Base-by-base conservation (phyloP, 2,329 filamentous ascomycete genomes). In the Ramichloridium luteum region DNA sequence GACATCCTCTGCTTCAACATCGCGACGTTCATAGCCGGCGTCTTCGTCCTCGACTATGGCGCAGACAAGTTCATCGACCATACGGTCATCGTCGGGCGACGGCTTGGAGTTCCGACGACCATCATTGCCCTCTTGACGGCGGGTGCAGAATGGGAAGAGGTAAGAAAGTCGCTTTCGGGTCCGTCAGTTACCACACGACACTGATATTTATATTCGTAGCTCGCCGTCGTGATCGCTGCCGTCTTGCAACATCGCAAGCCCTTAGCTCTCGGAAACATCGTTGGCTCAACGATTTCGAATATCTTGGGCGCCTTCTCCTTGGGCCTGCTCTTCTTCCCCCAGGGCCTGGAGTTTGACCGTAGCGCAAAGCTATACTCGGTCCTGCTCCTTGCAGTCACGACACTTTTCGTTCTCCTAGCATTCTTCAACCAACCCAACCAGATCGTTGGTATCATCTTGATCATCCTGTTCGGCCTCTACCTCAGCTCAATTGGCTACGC, bases 141-240 rank as follows among this genome's bases (percentile, higher is more conserved):
- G 9, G 67, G 67, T 12, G 65, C 60, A 25, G 67, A 71, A 53
- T 72, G 62, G 58, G 68, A 72, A 58, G 67, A 71, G 58, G 65
- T 67, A 46, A 27, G 44, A n/a, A n/a, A n/a, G n/a, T n/a, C n/a
- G n/a, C n/a, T n/a, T n/a, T n/a, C n/a, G n/a, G n/a, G n/a, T n/a
- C n/a, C n/a, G n/a, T n/a, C n/a, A n/a, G n/a, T n/a, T n/a, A n/a
- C n/a, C n/a, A n/a, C n/a, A n/a, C n/a, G n/a, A n/a, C n/a, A n/a
- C n/a, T n/a, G n/a, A n/a, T n/a, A n/a, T n/a, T n/a, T n/a, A n/a
- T n/a, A n/a, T n/a, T 71, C 29, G 46, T 70, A n/a, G n/a, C n/a
- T n/a, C n/a, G n/a, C n/a, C n/a, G n/a, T n/a, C n/a, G n/a, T n/a
- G n/a, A n/a, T n/a, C n/a, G n/a, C n/a, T n/a, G n/a, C n/a, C n/a